Percentiles rank a stretch among this genome's conserved stretches.
Conservation (phyloP, 139 green algal species). For the Ettlia oleoabundans region DNA sequence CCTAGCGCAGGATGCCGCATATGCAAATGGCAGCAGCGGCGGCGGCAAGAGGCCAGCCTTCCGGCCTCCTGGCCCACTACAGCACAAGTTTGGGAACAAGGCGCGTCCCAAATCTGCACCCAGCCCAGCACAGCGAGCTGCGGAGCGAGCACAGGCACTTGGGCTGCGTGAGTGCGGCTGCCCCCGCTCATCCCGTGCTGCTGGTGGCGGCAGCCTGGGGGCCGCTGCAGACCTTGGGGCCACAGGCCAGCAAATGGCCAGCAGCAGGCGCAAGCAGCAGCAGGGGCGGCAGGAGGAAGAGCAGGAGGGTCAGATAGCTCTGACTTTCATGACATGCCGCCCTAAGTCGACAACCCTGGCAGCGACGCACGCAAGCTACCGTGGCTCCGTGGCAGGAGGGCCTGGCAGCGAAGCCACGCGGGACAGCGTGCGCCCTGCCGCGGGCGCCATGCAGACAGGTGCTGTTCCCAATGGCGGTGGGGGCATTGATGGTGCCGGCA, state of each 20-base stretch:
- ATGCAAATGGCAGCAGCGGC: background rate
- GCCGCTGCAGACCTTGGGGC: background rate
- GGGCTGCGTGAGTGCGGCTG: conserved; percentile 28
- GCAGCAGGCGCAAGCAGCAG: background rate
- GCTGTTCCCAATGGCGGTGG: too few species aligned
- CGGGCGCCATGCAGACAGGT: too few species aligned
- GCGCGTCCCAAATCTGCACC: background rate
- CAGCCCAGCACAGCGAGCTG: background rate
- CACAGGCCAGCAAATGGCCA: background rate
- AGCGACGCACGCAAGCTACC: background rate
- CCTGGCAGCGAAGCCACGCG: too few species aligned
- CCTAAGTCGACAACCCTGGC: background rate
- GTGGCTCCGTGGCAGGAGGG: too few species aligned
- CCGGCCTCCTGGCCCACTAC: conserved; percentile 13
- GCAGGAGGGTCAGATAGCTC: background rate
- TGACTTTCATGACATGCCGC: background rate
- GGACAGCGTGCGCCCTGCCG: too few species aligned
- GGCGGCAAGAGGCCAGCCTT: background rate
- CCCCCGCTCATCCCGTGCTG: background rate
- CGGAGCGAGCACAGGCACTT: background rate
- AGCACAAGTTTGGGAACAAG: conserved; percentile 34
- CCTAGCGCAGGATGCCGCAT: background rate
- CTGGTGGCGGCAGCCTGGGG: background rate
- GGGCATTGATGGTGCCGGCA: too few species aligned
- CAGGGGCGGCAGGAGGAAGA: background rate